Conservation (phyloP, 805 yeast species). For the Cyberlindnera mrakii region DNA sequence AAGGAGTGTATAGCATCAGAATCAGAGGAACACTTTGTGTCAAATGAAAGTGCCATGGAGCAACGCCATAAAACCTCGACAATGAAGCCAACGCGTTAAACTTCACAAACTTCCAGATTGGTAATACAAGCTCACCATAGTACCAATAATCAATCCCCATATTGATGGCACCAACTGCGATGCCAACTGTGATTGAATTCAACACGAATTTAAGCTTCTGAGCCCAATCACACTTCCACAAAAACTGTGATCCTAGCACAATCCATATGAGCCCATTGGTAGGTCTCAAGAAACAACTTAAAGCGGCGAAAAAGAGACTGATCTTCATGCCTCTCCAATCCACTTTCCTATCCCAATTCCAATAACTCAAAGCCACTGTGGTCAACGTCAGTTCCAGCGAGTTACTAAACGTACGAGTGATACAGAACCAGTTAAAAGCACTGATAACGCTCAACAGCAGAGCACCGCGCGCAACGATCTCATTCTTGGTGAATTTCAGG, state of each 20-base stretch:
- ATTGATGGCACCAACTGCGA: constrained; percentile 32
- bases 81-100: constrained; percentile 73
- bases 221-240: constrained; percentile 4
- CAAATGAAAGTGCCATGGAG: constrained; percentile 81
- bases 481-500: constrained; percentile 27
- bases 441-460: constrained; percentile 50
- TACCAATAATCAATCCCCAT: constrained; percentile 49
- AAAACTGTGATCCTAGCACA: constrained; percentile 39
- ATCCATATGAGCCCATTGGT: constrained; percentile 79
- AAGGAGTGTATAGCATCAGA: constrained; percentile 60
- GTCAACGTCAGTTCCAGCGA: constrained; percentile 73
- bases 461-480: constrained; percentile 33
- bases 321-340: constrained; percentile 20
- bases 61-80: constrained; percentile 77
- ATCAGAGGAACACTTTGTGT: constrained; percentile 79
- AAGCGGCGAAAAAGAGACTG: constrained; percentile 47
- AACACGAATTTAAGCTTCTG: constrained; percentile 8
- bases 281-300: constrained; percentile 74
- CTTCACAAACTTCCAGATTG: constrained; percentile 62
- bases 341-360: constrained; percentile 54
- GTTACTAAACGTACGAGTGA: constrained; percentile 82
- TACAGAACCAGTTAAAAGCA: constrained; percentile 76
- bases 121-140: constrained; percentile 52
- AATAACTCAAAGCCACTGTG: constrained; percentile 54
- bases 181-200: constrained; percentile 18